Conservation (phyloP, 257 asterid species). For the Solanum verrucosum region DNA sequence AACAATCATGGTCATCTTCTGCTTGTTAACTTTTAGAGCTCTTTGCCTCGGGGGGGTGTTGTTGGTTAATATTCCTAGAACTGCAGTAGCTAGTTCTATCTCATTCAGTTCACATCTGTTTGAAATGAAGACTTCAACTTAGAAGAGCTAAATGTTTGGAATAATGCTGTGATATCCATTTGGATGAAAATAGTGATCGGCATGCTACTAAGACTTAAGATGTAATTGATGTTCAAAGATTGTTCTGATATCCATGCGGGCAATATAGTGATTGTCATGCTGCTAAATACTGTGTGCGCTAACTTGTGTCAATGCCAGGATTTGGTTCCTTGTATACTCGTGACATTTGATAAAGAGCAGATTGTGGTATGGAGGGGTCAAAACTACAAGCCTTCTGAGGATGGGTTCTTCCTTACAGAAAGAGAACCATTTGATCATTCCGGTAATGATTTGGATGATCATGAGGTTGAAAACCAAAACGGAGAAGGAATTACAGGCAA, state of each 20-base stretch:
- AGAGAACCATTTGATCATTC: conserved; percentile 43
- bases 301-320: conserved; percentile 36
- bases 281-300: neutral
- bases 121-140: neutral
- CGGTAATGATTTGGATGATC: conserved; percentile 9
- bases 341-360: conserved; percentile 90
- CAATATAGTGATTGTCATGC: neutral
- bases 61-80: neutral
- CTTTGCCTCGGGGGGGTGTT: neutral
- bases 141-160: neutral
- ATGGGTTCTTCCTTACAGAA: conserved; percentile 48
- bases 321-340: conserved; percentile 79
- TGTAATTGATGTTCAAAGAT: neutral
- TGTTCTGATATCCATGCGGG: neutral
- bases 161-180: neutral
- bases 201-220: neutral
- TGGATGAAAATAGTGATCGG: neutral
- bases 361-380: conserved; percentile 84
- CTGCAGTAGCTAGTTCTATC: neutral
- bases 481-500: conserved; percentile 6
- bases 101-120: neutral
- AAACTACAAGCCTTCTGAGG: conserved; percentile 48
- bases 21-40: neutral
- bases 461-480: conserved; percentile 7
- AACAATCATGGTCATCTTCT: neutral